Evolutionary conservation across 441 rosid species (phyloP).

Genomic region (Breynia disticha): DNA sequence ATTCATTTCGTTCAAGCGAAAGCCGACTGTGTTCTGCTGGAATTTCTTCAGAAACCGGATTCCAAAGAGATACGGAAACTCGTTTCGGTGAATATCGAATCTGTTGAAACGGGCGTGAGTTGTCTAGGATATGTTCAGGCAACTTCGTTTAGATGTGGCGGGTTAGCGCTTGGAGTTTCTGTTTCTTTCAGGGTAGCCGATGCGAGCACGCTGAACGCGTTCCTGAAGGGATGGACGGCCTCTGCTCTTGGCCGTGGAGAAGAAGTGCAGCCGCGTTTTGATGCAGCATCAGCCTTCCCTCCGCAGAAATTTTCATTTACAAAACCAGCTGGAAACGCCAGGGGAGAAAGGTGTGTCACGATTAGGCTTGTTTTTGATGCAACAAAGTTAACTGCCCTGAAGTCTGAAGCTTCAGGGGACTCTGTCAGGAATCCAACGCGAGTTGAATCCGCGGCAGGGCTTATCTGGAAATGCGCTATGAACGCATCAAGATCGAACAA

Average conservation of each 20-base stretch:
- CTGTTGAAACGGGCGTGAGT: constrained; percentile 10
- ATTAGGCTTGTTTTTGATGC: constrained; percentile 23
- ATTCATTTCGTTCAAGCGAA: constrained; percentile 29
- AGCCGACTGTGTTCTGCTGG: constrained; percentile 24
- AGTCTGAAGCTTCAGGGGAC: constrained; percentile 11
- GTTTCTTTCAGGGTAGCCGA: constrained; percentile 20
- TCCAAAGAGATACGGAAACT: constrained; percentile 17
- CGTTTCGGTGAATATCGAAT: constrained; percentile 19
- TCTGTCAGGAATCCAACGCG: constrained; percentile 20
- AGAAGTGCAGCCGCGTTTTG: not conserved
- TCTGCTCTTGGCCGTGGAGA: not conserved
- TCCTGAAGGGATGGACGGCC: constrained; percentile 18
- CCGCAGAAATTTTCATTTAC: not conserved
- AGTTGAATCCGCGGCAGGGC: constrained; percentile 28
- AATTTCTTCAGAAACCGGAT: constrained; percentile 24
- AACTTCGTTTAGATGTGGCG: constrained; percentile 24
- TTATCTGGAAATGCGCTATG: constrained; percentile 23
- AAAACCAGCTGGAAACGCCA: not conserved
- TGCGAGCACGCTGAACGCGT: constrained; percentile 6
- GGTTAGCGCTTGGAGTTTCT: constrained; percentile 21
- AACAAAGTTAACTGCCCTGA: constrained; percentile 14
- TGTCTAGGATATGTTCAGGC: constrained; percentile 17
- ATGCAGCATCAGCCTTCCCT: constrained; percentile 9
- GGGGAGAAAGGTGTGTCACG: not conserved
- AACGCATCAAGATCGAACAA: constrained; percentile 16